phyloP scores from a whole-genome alignment of 1,284 basidiomycete species.

The Moesziomyces globuligerus region DNA sequence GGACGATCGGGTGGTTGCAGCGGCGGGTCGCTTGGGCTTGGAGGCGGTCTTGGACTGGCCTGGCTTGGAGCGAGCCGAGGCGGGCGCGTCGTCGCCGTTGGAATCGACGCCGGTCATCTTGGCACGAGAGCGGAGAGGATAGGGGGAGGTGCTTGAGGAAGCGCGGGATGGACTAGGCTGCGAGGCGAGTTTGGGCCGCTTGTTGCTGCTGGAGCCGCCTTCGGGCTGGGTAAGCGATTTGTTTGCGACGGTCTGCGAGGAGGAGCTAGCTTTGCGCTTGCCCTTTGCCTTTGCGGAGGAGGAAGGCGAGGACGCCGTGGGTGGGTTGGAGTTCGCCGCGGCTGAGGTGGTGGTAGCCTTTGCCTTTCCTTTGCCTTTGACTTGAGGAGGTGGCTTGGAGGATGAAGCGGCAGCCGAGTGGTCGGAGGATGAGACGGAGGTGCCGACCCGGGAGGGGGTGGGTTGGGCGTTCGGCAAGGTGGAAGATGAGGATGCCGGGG shows the following conservation, averaged over 20 bases:
- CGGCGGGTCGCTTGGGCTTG: conserved; percentile 25
- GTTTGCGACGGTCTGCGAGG: neutral
- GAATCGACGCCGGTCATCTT: conserved; percentile 27
- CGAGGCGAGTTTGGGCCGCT: conserved; percentile 28
- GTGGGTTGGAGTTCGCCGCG: neutral
- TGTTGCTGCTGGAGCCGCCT: conserved; percentile 25
- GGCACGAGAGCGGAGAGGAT: conserved; percentile 34
- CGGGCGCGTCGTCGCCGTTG: conserved; percentile 13
- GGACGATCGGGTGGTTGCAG: conserved; percentile 21
- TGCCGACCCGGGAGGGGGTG: conserved; percentile 36
- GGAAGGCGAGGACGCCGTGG: conserved; percentile 9
- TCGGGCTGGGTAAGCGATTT: conserved; percentile 1
- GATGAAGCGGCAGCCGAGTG: conserved; percentile 5
- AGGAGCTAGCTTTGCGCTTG: conserved; percentile 28
- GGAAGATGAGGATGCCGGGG: conserved; percentile 24
- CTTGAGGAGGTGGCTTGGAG: conserved; percentile 1
- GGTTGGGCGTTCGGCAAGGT: conserved; percentile 36
- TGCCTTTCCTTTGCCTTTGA: conserved; percentile 23
- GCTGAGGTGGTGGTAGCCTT: conserved; percentile 1
- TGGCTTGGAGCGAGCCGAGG: conserved; percentile 15
- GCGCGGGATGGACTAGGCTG: conserved; percentile 7
- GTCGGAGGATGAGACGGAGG: conserved; percentile 15
- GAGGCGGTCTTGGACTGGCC: conserved; percentile 16
- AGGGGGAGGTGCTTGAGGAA: conserved; percentile 21
- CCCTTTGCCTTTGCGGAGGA: conserved; percentile 16